Evolutionary conservation across 306 rosid genomes (phyloP), one percentile per base, ranked within the genome.

Genomic region (Datisca glomerata): DNA sequence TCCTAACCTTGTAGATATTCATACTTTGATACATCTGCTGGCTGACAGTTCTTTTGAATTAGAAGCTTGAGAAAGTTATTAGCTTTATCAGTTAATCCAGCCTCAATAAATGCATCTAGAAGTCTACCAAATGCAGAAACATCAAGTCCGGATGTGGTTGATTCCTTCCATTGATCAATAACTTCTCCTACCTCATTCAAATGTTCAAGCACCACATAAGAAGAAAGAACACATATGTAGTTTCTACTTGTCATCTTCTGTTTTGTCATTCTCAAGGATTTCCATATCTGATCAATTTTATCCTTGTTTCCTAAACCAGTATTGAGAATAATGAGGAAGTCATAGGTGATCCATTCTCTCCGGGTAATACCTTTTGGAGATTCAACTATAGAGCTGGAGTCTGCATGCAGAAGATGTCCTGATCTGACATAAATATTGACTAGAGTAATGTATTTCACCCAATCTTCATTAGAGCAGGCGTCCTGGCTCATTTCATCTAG

Each of bases 321-420:
- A 70, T 89, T 70, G 18, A 80, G 74, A 62, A 89, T 89, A 47
- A 89, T 49, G n/a, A 89, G 78, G 66, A 89, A 80, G 68, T 83
- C 97, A 6, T 89, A 89, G 0, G 84, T 80, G 16, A 89, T 83
- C 97, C 89, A 83, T 64, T 89, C 91, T 40, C 91, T 71, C 43
- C 72, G 84, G 1, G 73, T 67, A 56, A 69, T 69, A 61, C 68
- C 70, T 60, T 78, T 89, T 64, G 74, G 93, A 24, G 76, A 68
- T 70, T 78, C 85, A 21, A 77, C 84, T 2, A 70, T 44, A 23
- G 81, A 44, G 66, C 56, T 72, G 4, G 71, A 76, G 49, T 54
- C 80, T 28, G 68, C 47, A 47, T 71, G 66, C 21, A 66, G 56
- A 45, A 83, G 80, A 54, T 68, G 67, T 31, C 86, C 66, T 7